phyloP scores from a whole-genome alignment of 225 moss, liverwort and hornwort species.

The Bryum argenteum region DNA sequence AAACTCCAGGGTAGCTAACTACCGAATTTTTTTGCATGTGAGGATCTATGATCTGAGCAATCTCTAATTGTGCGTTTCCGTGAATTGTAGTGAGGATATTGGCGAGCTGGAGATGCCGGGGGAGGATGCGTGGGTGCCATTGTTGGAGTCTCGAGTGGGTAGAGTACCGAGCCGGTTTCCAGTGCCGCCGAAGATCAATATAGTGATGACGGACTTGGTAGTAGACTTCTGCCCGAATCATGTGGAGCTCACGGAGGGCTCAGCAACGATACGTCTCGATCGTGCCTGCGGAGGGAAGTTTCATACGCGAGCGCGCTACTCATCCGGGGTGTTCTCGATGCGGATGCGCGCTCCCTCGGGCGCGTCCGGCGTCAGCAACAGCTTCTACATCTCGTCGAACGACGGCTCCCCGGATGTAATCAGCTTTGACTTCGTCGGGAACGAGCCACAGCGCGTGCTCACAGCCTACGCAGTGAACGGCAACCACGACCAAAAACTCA shows the following conservation, averaged over 20 bases:
- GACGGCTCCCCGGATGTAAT: conserved; percentile 44
- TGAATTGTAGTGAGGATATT: background rate
- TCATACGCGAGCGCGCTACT: conserved; percentile 43
- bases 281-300: conserved; percentile 58
- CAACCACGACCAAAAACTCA: conserved; percentile 44
- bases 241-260: conserved; percentile 15
- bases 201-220: conserved; percentile 40
- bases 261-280: conserved; percentile 45
- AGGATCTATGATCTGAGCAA: background rate
- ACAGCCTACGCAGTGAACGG: conserved; percentile 58
- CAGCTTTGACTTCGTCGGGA: conserved; percentile 64
- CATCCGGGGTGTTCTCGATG: conserved; percentile 50
- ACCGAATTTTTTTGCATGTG: too few relatives aligned
- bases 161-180: background rate
- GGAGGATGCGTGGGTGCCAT: conserved; percentile 27
- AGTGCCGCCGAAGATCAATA: background rate
- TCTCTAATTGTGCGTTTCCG: background rate
- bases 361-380: conserved; percentile 55
- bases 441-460: conserved; percentile 53
- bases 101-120: conserved; percentile 13
- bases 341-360: conserved; percentile 40
- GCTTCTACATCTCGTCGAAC: conserved; percentile 63
- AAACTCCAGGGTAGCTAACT: background rate
- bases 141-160: conserved; percentile 24
- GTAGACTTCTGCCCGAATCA: conserved; percentile 59